Conservation (phyloP, 495 filamentous ascomycete genomes). For the Annulohypoxylon stygium region DNA sequence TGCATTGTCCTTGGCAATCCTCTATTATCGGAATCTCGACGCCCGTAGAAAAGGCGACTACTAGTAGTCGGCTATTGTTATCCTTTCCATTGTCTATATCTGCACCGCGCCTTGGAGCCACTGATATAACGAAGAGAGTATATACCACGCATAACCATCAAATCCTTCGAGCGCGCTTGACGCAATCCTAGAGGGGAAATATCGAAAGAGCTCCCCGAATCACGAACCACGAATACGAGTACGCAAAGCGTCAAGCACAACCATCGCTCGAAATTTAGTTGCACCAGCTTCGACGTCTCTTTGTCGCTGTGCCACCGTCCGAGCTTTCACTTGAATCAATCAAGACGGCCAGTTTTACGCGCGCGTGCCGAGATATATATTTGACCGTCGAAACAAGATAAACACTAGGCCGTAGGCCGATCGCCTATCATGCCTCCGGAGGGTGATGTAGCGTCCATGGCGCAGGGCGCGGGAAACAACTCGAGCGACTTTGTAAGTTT, state of each 20-base stretch:
- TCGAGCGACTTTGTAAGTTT: conserved; percentile 65
- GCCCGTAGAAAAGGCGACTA: conserved; percentile 34
- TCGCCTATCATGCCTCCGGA: conserved; percentile 59
- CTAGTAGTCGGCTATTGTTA: conserved; percentile 36
- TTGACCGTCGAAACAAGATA: conserved; percentile 12
- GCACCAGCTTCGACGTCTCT: conserved; percentile 30
- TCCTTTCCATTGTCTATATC: conserved; percentile 43
- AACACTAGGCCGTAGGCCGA: conserved; percentile 32
- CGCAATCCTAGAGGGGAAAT: conserved; percentile 37
- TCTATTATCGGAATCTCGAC: conserved; percentile 40
- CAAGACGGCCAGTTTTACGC: conserved; percentile 34
- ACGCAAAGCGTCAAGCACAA: conserved; percentile 42
- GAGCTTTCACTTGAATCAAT: conserved; percentile 22
- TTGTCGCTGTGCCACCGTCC: conserved; percentile 33
- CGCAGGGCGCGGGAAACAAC: conserved; percentile 60
- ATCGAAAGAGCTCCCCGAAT: conserved; percentile 28
- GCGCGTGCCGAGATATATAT: conserved; percentile 40
- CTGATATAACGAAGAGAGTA: conserved; percentile 44
- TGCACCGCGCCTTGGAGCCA: conserved; percentile 35
- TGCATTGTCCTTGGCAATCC: conserved; percentile 37
- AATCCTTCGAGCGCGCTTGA: conserved; percentile 32
- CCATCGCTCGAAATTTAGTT: conserved; percentile 39
- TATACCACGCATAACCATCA: conserved; percentile 34
- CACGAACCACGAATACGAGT: conserved; percentile 39
- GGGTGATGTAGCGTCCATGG: conserved; percentile 54